Evolutionary conservation across 352 stramenopile species (phyloP).

Genomic region (Phytophthora kernoviae): DNA sequence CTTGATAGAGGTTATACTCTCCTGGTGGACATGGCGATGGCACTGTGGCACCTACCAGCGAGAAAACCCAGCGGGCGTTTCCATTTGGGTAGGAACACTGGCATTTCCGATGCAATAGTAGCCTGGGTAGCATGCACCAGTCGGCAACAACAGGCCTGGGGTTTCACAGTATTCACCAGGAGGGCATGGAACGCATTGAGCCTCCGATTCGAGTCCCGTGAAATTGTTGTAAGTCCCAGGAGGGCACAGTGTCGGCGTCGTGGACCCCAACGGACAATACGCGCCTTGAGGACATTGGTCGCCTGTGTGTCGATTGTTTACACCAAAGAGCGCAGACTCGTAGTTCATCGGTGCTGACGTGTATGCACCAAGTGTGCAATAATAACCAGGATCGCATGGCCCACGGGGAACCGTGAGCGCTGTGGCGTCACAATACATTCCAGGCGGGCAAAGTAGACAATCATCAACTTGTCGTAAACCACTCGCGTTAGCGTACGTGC

Average conservation of each 20-base stretch:
- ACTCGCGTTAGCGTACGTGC: conserved; percentile 87
- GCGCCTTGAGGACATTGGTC: conserved; percentile 69
- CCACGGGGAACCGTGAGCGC: conserved; percentile 72
- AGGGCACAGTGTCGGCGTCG: conserved; percentile 64
- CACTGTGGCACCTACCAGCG: conserved; percentile 42
- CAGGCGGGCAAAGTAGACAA: conserved; percentile 87
- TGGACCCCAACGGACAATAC: conserved; percentile 76
- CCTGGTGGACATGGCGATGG: conserved; percentile 59
- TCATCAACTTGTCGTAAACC: conserved; percentile 82
- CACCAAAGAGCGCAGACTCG: conserved; percentile 66
- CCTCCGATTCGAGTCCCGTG: conserved; percentile 64
- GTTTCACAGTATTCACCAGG: conserved; percentile 80
- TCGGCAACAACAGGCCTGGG: conserved; percentile 65
- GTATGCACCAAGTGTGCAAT: conserved; percentile 89
- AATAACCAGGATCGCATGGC: conserved; percentile 91
- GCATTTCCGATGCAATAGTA: conserved; percentile 81
- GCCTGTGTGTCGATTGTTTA: conserved; percentile 67
- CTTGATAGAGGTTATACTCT: conserved; percentile 64
- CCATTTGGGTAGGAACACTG: conserved; percentile 54
- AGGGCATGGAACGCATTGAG: conserved; percentile 83
- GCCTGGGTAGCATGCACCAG: conserved; percentile 72
- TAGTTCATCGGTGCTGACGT: conserved; percentile 90
- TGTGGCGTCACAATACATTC: conserved; percentile 91
- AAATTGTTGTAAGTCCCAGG: conserved; percentile 77
- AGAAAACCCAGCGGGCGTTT: conserved; percentile 61